Evolutionary conservation across 2,329 filamentous ascomycete species (phyloP), one percentile per base, ranked within the genome.

Genomic region (Cercospora citrullina): DNA sequence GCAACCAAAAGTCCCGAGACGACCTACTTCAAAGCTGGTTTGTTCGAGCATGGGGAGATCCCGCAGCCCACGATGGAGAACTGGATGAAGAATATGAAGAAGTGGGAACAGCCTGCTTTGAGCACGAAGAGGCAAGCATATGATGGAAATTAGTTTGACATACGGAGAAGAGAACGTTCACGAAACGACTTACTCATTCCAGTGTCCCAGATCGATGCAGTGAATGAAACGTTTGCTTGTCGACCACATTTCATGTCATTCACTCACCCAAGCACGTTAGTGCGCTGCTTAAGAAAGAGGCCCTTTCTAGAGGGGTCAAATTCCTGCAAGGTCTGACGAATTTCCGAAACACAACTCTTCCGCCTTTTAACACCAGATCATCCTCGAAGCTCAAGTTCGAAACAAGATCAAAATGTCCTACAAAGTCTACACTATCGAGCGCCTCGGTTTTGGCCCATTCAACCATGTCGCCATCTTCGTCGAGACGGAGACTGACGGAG

Each of bases 1-100:
- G 18, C 28, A 8, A 59, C 33, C 7, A 63, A 48, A 1, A 36
- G 55, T 10, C 63, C 66, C 8, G 36, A 65, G 30, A 45, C 36
- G 23, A 65, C 63, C 8, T 65, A 65, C 42, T 60, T 68, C 33
- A 66, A 68, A 21, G 67, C 67, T n/a, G 67, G 67, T 16, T 16
- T 68, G 1, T 66, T 65, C 23, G 63, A 63, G n/a, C 23, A 60
- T 14, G 36, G 42, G 1, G 59, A 68, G 33, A 63, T 68, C n/a
- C 64, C 58, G 42, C 51, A 36, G 51, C 67, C 67, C 14, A 65
- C 62, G 6, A 68, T 68, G 66, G 66, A 68, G 61, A 65, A 65
- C 60, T 68, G 66, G 66, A 68, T 68, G 66, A 68, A 68, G 66
- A 68, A 68, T 21, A 65, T 65, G 66, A 45, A 62, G 59, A 8